Conservation (phyloP, 305 asterid genomes). For the Vinca major region DNA sequence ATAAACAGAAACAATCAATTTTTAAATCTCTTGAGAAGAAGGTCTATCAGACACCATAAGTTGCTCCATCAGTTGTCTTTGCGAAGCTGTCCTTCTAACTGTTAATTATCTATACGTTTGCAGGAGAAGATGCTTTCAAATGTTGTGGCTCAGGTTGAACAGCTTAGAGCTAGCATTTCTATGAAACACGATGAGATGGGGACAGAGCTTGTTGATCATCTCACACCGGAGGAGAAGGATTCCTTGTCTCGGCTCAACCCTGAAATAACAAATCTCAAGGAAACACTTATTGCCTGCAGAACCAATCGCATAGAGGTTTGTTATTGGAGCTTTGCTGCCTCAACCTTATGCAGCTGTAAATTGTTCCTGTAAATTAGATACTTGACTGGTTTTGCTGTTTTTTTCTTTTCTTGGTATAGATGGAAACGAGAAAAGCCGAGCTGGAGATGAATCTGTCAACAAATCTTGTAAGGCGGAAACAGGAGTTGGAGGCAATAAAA, state of each 20-base stretch:
- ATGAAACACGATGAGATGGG: slow-evolving; percentile 89
- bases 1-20: slow-evolving; percentile 70
- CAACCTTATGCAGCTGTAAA: not conserved
- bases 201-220: slow-evolving; percentile 96
- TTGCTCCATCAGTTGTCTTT: slow-evolving; percentile 5
- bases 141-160: slow-evolving; percentile 77
- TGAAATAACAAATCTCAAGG: slow-evolving; percentile 78
- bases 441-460: slow-evolving; percentile 96
- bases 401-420: slow-evolving; percentile 34
- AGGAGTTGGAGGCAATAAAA: slow-evolving; percentile 84
- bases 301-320: slow-evolving; percentile 85
- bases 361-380: not conserved
- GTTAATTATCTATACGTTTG: slow-evolving; percentile 20
- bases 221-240: slow-evolving; percentile 81
- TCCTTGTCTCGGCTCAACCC: slow-evolving; percentile 80
- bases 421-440: slow-evolving; percentile 89
- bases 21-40: slow-evolving; percentile 79
- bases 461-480: slow-evolving; percentile 86
- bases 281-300: slow-evolving; percentile 58
- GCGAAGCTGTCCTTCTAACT: slow-evolving; percentile 13
- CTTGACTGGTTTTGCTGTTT: slow-evolving; percentile 15
- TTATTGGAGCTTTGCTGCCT: slow-evolving; percentile 15
- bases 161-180: slow-evolving; percentile 67
- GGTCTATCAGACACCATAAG: slow-evolving; percentile 31
- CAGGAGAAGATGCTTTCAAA: slow-evolving; percentile 82